Conservation (phyloP, 176 grass and related monocot species). For the Oryza glaberrima region DNA sequence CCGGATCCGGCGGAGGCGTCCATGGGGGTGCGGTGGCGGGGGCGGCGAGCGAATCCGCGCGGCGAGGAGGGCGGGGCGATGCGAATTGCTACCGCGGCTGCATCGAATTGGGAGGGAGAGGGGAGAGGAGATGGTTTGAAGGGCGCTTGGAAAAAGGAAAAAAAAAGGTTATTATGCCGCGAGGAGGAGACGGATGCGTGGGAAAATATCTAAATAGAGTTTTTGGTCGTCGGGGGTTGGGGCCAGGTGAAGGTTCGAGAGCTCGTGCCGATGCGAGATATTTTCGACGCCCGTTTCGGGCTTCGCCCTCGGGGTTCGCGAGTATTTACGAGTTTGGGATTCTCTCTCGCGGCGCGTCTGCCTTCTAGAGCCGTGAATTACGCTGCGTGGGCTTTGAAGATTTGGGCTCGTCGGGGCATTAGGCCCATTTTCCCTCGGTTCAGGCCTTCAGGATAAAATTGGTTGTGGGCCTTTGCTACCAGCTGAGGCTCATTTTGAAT, state of each 20-base stretch:
- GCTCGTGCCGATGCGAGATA: slow-evolving; percentile 60
- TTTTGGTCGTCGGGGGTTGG: slow-evolving; percentile 45
- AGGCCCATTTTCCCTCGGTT: background rate
- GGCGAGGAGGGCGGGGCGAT: background rate
- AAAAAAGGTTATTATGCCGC: slow-evolving; percentile 28
- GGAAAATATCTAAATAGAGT: slow-evolving; percentile 43
- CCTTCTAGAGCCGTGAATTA: background rate
- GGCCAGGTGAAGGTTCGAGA: slow-evolving; percentile 88
- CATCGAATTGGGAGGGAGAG: slow-evolving; percentile 35
- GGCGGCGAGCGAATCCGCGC: background rate
- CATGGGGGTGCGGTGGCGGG: slow-evolving; percentile 37
- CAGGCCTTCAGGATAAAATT: no score
- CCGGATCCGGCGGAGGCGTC: slow-evolving; percentile 69
- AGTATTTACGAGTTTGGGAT: slow-evolving; percentile 55
- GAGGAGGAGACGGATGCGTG: slow-evolving; percentile 13
- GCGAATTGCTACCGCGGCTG: slow-evolving; percentile 32
- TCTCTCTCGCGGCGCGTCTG: background rate
- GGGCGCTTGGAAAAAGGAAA: background rate
- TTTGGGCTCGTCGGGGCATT: background rate
- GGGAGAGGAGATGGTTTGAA: slow-evolving; percentile 6
- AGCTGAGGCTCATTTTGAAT: no score
- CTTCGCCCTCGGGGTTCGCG: background rate
- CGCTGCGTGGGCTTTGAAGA: background rate
- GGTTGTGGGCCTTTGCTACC: no score
- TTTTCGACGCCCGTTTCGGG: slow-evolving; percentile 36